These are phyloP conservation scores for Plenodomus biglobosus DNA, from an alignment of 2,329 filamentous ascomycete species.

Conservation along the genomic window DNA sequence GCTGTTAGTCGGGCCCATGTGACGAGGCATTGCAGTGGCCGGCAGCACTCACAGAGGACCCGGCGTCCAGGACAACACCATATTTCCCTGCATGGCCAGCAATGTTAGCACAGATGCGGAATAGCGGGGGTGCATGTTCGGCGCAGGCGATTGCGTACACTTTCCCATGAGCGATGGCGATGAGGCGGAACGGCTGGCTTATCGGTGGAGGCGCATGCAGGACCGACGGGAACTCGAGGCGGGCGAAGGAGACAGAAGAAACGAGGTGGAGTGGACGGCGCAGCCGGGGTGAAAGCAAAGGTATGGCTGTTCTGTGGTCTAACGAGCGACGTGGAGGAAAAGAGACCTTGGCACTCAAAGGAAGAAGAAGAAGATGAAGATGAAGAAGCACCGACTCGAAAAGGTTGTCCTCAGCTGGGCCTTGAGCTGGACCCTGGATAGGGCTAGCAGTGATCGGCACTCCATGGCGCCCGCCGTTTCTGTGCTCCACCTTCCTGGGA, in stretches of 20 bases:
- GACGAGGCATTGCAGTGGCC: background rate
- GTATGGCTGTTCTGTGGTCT: conserved; percentile 8
- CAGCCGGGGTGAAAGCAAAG: conserved; percentile 4
- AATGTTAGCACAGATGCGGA: conserved; percentile 23
- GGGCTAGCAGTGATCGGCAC: background rate
- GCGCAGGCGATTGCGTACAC: conserved; percentile 39
- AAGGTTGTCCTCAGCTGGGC: background rate
- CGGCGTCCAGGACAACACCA: conserved; percentile 95
- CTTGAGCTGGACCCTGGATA: background rate
- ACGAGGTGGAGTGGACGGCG: no score
- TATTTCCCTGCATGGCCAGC: conserved; percentile 60
- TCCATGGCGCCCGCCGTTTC: background rate
- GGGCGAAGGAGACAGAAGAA: no score
- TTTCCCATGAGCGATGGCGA: conserved; percentile 44
- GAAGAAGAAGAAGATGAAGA: background rate
- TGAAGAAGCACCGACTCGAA: background rate
- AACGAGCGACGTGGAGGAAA: conserved; percentile 36
- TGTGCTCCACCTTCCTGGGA: background rate
- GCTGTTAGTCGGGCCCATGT: conserved; percentile 17
- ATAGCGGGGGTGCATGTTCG: conserved; percentile 7
- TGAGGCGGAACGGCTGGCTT: conserved; percentile 20
- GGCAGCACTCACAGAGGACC: conserved; percentile 70
- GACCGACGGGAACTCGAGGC: conserved; percentile 11
- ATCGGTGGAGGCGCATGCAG: conserved; percentile 31
- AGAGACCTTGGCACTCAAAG: no score